A percentile compares a stretch with the other conserved stretches of the same genome.
Evolutionary conservation across 1,139 yeast genomes (phyloP).

Genomic region (Hansenula anomala): DNA sequence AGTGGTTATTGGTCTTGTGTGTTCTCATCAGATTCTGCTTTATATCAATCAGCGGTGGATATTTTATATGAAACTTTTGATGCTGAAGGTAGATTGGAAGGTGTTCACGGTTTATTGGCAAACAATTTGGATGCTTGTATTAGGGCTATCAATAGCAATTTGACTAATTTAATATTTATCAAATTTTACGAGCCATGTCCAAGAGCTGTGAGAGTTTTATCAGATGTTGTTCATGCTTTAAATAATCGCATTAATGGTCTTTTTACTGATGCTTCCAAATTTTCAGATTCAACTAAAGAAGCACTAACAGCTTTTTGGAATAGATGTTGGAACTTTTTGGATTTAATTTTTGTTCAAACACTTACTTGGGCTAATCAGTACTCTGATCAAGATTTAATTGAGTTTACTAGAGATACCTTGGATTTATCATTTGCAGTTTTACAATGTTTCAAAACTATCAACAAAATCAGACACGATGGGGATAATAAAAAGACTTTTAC

Average conservation of each 20-base stretch:
- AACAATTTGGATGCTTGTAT: conserved; percentile 40
- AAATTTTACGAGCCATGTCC: conserved; percentile 71
- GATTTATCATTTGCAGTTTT: conserved; percentile 71
- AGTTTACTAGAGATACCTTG: conserved; percentile 80
- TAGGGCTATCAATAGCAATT: conserved; percentile 41
- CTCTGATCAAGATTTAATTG: conserved; percentile 55
- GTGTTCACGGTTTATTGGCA: conserved; percentile 51
- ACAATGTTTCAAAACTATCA: conserved; percentile 57
- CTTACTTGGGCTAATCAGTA: conserved; percentile 68
- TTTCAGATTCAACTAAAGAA: conserved; percentile 19
- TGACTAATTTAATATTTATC: conserved; percentile 41
- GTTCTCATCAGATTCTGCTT: conserved; percentile 45
- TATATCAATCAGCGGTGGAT: conserved; percentile 67
- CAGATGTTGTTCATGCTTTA: conserved; percentile 65
- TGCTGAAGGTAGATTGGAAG: conserved; percentile 69
- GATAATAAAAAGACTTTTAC: conserved; percentile 28
- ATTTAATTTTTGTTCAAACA: conserved; percentile 64
- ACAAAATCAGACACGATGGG: conserved; percentile 31
- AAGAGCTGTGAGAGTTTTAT: conserved; percentile 64
- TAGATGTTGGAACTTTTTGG: conserved; percentile 64
- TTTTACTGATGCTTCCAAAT: conserved; percentile 26
- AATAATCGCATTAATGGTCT: conserved; percentile 65
- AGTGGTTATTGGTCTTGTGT: conserved; percentile 67
- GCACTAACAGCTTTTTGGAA: conserved; percentile 52
- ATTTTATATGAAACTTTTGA: conserved; percentile 75